Evolutionary conservation across 2,329 filamentous ascomycete genomes (phyloP).

Genomic region (Sclerotinia minor): DNA sequence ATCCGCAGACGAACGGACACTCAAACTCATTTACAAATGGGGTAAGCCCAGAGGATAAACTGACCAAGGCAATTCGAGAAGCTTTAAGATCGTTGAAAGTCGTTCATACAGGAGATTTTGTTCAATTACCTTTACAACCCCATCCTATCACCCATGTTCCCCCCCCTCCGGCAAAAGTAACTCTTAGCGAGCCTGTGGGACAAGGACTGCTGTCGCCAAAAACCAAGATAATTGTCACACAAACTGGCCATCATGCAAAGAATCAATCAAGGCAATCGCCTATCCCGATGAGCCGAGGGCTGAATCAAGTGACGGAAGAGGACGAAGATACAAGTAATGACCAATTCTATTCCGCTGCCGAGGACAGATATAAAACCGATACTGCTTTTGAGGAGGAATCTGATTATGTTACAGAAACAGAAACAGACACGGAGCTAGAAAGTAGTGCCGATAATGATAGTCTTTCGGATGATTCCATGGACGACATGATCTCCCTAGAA

Average conservation of each 20-base stretch:
- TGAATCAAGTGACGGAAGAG: conserved; percentile 60
- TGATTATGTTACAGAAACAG: conserved; percentile 57
- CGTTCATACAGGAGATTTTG: conserved; percentile 80
- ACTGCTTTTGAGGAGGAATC: conserved; percentile 54
- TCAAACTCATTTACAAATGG: conserved; percentile 40
- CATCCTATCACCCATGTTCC: conserved; percentile 86
- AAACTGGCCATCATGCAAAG: conserved; percentile 58
- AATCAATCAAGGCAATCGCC: conserved; percentile 49
- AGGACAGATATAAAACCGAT: conserved; percentile 66
- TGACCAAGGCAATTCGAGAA: conserved; percentile 68
- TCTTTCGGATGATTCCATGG: conserved; percentile 85
- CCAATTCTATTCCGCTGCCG: conserved; percentile 88
- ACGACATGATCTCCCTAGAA: conserved; percentile 89
- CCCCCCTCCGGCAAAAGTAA: conserved; percentile 80
- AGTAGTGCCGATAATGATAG: conserved; percentile 70
- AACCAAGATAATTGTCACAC: conserved; percentile 82
- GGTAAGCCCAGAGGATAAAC: conserved; percentile 53
- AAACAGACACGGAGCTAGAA: conserved; percentile 56
- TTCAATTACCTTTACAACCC: conserved; percentile 72
- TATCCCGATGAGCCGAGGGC: conserved; percentile 51
- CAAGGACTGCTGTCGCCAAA: conserved; percentile 76
- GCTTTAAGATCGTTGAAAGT: conserved; percentile 72
- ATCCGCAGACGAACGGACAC: conserved; percentile 49
- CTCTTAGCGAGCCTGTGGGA: conserved; percentile 90
- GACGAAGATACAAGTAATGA: conserved; percentile 86